Percentiles rank a stretch among this genome's conserved stretches.
These are phyloP conservation scores for Mycena rebaudengoi DNA, from an alignment of 768 basidiomycete species.

Conservation along the genomic window DNA sequence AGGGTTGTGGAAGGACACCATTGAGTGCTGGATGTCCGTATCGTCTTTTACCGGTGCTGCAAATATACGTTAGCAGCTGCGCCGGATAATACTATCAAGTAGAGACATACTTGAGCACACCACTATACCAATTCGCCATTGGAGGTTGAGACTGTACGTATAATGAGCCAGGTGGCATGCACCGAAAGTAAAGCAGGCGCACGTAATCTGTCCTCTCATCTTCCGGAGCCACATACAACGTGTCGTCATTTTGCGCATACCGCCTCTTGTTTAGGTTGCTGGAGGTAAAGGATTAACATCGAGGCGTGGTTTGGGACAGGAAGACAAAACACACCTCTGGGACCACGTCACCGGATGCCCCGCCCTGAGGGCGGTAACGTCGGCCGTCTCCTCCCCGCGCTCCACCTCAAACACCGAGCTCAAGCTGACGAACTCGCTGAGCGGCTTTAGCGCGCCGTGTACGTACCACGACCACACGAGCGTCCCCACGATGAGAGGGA, in stretches of 20 bases:
- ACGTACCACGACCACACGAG: conserved; percentile 85
- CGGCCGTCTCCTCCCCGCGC: conserved; percentile 86
- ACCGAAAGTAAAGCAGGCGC: conserved; percentile 27
- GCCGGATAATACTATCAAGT: neutral
- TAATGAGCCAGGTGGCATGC: conserved; percentile 10
- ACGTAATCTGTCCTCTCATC: conserved; percentile 93
- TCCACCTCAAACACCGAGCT: conserved; percentile 91
- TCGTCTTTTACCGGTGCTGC: conserved; percentile 90
- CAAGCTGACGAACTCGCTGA: conserved; percentile 86
- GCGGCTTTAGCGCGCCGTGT: conserved; percentile 67
- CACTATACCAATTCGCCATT: conserved; percentile 94
- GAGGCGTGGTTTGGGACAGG: neutral
- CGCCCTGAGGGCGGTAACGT: conserved; percentile 74
- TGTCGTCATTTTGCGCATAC: conserved; percentile 94
- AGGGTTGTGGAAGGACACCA: conserved; percentile 92
- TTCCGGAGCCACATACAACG: conserved; percentile 93
- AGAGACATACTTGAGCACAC: conserved; percentile 81
- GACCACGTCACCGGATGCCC: conserved; percentile 91
- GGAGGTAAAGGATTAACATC: neutral
- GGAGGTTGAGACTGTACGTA: conserved; percentile 86
- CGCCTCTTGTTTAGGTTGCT: conserved; percentile 87
- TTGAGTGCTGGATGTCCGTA: conserved; percentile 96
- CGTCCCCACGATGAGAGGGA: conserved; percentile 81
- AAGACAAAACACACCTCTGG: conserved; percentile 68
- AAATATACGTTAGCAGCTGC: conserved; percentile 9